Percentiles rank a stretch among this genome's conserved stretches.
Evolutionary conservation across 1,284 basidiomycete genomes (phyloP).

Genomic region (Ganoderma sinense): DNA sequence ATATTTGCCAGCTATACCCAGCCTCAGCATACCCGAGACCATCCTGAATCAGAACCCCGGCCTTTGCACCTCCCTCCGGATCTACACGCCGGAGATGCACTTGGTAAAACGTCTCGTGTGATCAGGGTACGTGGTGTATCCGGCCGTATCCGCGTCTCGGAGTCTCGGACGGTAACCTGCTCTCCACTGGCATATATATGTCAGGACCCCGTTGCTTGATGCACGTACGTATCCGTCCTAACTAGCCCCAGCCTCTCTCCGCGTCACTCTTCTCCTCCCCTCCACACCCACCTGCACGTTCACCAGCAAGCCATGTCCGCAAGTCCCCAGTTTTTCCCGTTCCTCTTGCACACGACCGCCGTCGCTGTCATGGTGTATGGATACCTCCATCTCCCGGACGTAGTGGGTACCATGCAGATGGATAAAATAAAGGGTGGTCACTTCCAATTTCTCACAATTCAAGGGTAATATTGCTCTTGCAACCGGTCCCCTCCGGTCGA

Average conservation of each 20-base stretch:
- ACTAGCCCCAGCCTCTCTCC: not conserved
- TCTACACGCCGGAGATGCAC: not conserved
- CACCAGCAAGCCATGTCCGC: slow-evolving; percentile 15
- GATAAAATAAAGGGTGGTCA: slow-evolving; percentile 65
- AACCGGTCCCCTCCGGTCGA: not conserved
- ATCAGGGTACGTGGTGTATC: not conserved
- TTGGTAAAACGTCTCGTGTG: not conserved
- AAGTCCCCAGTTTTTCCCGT: slow-evolving; percentile 14
- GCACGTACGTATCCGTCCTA: not conserved
- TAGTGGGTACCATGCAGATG: slow-evolving; percentile 50
- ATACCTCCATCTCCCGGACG: slow-evolving; percentile 46
- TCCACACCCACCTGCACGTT: not conserved
- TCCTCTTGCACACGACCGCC: slow-evolving; percentile 50
- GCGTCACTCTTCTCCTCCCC: not conserved
- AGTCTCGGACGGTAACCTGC: not conserved
- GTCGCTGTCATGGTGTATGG: slow-evolving; percentile 57
- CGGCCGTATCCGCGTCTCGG: not conserved
- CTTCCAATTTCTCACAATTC: slow-evolving; percentile 78
- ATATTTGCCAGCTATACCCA: too few species aligned
- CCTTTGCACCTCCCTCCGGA: not conserved
- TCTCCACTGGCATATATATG: not conserved
- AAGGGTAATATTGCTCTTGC: slow-evolving; percentile 56
- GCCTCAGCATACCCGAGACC: too few species aligned
- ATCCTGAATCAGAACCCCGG: not conserved
- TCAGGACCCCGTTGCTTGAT: not conserved